Evolutionary conservation across 2,329 filamentous ascomycete genomes (phyloP).

Genomic region (Cytospora chrysosperma): DNA sequence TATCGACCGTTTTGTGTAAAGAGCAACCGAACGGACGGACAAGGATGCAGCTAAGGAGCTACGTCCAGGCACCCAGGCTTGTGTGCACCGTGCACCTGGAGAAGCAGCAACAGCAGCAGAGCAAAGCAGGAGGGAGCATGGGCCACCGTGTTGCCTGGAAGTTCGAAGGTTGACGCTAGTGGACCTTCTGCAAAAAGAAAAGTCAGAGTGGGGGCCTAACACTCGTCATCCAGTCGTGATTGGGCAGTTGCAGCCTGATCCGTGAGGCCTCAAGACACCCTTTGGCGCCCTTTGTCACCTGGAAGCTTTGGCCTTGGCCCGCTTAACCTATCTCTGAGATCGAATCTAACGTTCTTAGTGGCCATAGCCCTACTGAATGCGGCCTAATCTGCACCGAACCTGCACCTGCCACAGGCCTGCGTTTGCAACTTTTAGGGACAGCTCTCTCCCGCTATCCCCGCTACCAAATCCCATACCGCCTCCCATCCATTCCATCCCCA

Average conservation of each 20-base stretch:
- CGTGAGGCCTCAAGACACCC: not conserved
- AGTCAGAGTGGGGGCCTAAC: not conserved
- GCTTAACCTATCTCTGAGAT: conserved; percentile 4
- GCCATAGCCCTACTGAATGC: conserved; percentile 15
- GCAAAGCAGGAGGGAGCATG: too few species aligned
- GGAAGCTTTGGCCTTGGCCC: not conserved
- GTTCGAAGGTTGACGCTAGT: not conserved
- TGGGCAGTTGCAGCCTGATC: not conserved
- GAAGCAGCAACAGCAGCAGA: too few species aligned
- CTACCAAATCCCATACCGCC: conserved; percentile 16
- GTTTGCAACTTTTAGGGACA: conserved; percentile 5
- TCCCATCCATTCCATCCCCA: conserved; percentile 21
- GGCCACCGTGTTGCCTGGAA: not conserved
- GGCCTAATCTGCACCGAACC: conserved; percentile 10
- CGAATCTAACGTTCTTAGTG: conserved; percentile 2
- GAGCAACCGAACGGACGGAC: not conserved
- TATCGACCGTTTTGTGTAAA: not conserved
- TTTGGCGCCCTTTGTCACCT: not conserved
- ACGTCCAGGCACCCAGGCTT: too few species aligned
- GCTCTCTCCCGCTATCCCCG: not conserved
- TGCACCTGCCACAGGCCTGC: conserved; percentile 1
- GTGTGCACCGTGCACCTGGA: too few species aligned
- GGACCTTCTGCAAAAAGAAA: not conserved
- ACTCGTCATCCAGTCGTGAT: not conserved
- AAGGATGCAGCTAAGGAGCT: not conserved